Evolutionary conservation across 495 filamentous ascomycete genomes (phyloP).

Genomic region (Pyrenula aspistea): DNA sequence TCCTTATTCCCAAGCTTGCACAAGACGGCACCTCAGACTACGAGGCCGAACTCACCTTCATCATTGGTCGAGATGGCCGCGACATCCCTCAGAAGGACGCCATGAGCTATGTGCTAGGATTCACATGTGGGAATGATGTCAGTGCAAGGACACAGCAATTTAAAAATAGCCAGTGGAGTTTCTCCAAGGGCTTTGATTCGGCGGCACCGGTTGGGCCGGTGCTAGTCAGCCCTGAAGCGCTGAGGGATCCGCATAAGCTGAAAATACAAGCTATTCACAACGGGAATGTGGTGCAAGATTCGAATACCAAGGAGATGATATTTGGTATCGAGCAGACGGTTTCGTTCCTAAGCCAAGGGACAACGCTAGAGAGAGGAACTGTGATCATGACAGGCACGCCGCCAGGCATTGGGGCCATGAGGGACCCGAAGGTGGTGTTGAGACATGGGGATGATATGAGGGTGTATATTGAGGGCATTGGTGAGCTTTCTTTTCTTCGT

Average conservation of each 20-base stretch:
- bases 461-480: conserved; percentile 34
- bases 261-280: conserved; percentile 60
- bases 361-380: conserved; percentile 68
- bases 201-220: conserved; percentile 80
- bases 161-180: conserved; percentile 68
- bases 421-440: conserved; percentile 42
- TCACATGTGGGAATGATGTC: conserved; percentile 72
- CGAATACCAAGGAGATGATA: conserved; percentile 69
- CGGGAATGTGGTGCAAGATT: conserved; percentile 59
- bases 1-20: conserved; percentile 23
- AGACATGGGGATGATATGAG: conserved; percentile 49
- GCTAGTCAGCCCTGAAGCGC: conserved; percentile 15
- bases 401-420: conserved; percentile 36
- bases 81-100: conserved; percentile 57
- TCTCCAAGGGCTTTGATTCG: conserved; percentile 80
- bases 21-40: conserved; percentile 58
- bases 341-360: conserved; percentile 62
- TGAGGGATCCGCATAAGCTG: conserved; percentile 51
- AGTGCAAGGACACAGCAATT: conserved; percentile 78
- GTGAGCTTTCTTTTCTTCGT: neutral
- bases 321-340: conserved; percentile 67
- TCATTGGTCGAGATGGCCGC: conserved; percentile 61
- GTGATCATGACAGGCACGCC: conserved; percentile 74
- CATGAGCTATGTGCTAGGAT: conserved; percentile 66
- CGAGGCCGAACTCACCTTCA: conserved; percentile 69